Conservation (phyloP, 495 filamentous ascomycete genomes). For the Pseudoneurospora amorphoporcata region DNA sequence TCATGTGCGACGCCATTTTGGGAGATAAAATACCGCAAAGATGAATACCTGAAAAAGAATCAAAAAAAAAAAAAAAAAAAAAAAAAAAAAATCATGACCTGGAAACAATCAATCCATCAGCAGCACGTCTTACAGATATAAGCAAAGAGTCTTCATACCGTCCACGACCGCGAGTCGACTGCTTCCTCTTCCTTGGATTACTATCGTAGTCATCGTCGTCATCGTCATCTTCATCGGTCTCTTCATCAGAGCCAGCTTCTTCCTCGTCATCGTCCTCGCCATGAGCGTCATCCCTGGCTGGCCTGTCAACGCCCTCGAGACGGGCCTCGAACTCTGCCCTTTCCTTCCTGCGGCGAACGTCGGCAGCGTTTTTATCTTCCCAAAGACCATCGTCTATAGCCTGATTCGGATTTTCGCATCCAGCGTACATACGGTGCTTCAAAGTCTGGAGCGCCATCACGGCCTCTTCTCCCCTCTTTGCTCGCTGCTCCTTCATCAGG, state of each 20-base stretch:
- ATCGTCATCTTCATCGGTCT: background rate
- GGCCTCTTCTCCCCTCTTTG: constrained; percentile 1
- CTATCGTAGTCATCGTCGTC: background rate
- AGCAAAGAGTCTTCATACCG: constrained; percentile 5
- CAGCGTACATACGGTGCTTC: constrained; percentile 10
- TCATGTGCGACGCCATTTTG: background rate
- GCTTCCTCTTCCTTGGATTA: background rate
- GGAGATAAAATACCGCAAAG: background rate
- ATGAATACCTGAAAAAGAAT: background rate
- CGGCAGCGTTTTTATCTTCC: constrained; percentile 14
- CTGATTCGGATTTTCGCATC: constrained; percentile 1
- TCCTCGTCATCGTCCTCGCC: background rate
- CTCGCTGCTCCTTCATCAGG: constrained; percentile 7
- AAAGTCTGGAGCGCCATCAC: constrained; percentile 1
- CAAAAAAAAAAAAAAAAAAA: background rate
- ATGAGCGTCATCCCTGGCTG: background rate
- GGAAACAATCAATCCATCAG: constrained; percentile 4
- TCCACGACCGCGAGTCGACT: background rate
- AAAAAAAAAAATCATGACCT: background rate
- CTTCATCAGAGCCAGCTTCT: background rate
- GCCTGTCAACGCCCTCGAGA: constrained; percentile 4
- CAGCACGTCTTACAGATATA: constrained; percentile 8
- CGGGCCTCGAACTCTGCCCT: background rate
- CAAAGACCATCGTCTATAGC: constrained; percentile 8
- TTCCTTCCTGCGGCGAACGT: constrained; percentile 3